Conservation (phyloP, 2,329 filamentous ascomycete species). For the Plenodomus biglobosus region DNA sequence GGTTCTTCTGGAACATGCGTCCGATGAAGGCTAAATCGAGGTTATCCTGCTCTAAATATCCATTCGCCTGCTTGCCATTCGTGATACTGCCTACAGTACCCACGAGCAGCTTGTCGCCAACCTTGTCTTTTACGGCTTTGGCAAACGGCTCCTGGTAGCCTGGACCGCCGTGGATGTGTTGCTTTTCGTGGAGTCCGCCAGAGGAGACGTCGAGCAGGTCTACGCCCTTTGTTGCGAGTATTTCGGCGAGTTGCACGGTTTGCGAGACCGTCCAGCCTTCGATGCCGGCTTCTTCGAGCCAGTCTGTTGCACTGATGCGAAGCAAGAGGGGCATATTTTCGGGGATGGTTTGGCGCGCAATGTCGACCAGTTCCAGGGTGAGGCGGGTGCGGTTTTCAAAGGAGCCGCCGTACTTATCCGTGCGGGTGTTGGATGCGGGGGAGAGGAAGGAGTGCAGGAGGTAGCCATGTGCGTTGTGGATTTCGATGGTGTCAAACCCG, state of each 20-base stretch:
- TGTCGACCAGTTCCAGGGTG: conserved; percentile 66
- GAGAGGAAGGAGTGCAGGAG: conserved; percentile 70
- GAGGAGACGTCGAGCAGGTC: conserved; percentile 83
- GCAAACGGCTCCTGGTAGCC: conserved; percentile 77
- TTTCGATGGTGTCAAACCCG: conserved; percentile 77
- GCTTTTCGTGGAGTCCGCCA: conserved; percentile 67
- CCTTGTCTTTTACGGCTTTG: conserved; percentile 68
- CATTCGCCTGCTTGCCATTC: conserved; percentile 64
- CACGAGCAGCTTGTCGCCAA: conserved; percentile 71
- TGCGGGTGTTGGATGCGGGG: conserved; percentile 69
- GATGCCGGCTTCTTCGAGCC: conserved; percentile 63
- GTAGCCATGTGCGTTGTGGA: conserved; percentile 80
- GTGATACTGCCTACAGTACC: conserved; percentile 75
- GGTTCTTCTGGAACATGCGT: conserved; percentile 78
- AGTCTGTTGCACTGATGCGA: conserved; percentile 74
- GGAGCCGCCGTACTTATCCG: conserved; percentile 66
- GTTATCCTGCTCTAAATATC: conserved; percentile 34
- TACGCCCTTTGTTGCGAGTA: conserved; percentile 71
- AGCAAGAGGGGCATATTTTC: conserved; percentile 70
- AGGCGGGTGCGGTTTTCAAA: conserved; percentile 73
- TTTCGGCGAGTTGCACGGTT: conserved; percentile 62
- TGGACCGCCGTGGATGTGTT: conserved; percentile 62
- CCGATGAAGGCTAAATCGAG: conserved; percentile 74
- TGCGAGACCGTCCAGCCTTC: conserved; percentile 70
- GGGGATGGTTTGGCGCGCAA: conserved; percentile 64